phyloP scores from a whole-genome alignment of 2,329 filamentous ascomycete species.

The Clonostachys byssicola region DNA sequence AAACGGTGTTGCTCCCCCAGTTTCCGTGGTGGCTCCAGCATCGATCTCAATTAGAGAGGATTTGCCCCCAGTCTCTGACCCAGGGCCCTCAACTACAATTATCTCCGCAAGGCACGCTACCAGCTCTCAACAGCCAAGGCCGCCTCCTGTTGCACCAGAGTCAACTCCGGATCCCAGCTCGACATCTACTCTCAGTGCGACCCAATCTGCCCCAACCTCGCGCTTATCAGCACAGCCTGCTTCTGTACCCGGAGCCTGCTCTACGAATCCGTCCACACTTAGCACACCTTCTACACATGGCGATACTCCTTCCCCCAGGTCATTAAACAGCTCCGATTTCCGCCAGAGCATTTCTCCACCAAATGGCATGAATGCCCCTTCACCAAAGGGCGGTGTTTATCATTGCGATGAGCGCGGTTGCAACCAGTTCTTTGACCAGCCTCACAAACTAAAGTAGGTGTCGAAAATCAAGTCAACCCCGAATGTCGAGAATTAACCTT shows the following conservation, averaged over 20 bases:
- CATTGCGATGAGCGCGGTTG: slow-evolving; percentile 30
- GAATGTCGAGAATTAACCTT: slow-evolving; percentile 10
- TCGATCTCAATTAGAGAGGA: no score
- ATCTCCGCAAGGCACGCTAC: no score
- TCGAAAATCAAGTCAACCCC: not conserved
- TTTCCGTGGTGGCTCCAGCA: no score
- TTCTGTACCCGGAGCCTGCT: slow-evolving; percentile 20
- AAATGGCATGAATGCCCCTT: slow-evolving; percentile 13
- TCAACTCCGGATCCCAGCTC: no score
- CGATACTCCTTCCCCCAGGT: slow-evolving; percentile 33
- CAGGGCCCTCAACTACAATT: no score
- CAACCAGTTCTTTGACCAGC: slow-evolving; percentile 45
- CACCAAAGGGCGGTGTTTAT: slow-evolving; percentile 20
- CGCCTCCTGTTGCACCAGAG: no score
- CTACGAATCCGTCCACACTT: slow-evolving; percentile 32
- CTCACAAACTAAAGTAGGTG: slow-evolving; percentile 55
- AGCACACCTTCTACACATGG: slow-evolving; percentile 43
- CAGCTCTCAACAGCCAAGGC: no score
- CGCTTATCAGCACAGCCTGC: not conserved
- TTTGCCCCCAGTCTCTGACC: no score
- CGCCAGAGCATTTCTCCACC: slow-evolving; percentile 29
- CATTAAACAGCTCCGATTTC: slow-evolving; percentile 26
- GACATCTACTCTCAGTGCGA: no score
- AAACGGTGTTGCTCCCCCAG: no score
- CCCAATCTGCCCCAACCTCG: no score